Conservation (phyloP, 2,329 filamentous ascomycete species). For the Blumeria hordei region DNA sequence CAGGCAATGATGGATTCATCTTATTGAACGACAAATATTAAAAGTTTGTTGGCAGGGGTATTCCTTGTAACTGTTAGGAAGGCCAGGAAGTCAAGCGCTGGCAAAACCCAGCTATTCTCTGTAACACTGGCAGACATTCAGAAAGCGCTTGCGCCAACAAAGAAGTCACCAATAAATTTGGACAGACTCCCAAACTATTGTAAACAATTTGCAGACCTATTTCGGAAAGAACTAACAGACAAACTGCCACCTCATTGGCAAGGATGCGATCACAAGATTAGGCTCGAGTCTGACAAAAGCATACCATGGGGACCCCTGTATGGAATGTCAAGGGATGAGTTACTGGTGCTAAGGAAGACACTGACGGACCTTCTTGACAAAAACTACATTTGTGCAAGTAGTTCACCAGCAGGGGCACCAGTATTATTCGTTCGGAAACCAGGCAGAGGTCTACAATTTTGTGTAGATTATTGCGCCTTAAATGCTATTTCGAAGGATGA, state of each 20-base stretch:
- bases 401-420: neutral
- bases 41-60: neutral
- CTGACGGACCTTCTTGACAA: neutral
- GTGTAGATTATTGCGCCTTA: neutral
- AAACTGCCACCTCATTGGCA: neutral
- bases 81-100: neutral
- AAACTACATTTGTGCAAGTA: neutral
- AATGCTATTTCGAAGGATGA: neutral
- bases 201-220: neutral
- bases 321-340: neutral
- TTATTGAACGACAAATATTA: neutral
- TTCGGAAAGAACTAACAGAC: neutral
- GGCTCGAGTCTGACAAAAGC: neutral
- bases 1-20: too few species aligned
- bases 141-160: neutral
- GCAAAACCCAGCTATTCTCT: neutral
- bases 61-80: neutral
- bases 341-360: neutral
- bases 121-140: neutral
- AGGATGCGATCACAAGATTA: constrained; percentile 1
- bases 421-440: neutral
- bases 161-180: neutral
- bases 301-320: neutral
- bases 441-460: neutral
- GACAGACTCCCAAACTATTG: neutral